phyloP scores from a whole-genome alignment of 176 grass and related monocot species.

The Canna indica region DNA sequence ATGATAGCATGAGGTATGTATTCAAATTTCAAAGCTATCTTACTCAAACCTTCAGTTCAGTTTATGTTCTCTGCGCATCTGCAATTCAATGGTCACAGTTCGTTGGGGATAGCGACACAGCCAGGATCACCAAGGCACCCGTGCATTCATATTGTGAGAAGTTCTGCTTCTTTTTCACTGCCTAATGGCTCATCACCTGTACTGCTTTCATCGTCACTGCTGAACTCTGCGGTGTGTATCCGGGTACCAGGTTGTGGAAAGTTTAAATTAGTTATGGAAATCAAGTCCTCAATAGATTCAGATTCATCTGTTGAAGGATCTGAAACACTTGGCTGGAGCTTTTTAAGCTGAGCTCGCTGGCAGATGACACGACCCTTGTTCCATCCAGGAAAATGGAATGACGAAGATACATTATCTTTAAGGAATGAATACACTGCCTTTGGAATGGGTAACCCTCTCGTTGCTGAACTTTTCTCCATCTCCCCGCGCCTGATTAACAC shows the following conservation, averaged over 20 bases:
- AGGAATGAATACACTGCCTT: constrained; percentile 70
- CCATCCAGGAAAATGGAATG: constrained; percentile 87
- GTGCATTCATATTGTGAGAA: constrained; percentile 45
- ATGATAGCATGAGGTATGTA: not conserved
- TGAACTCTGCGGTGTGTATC: constrained; percentile 34
- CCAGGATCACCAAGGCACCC: not conserved
- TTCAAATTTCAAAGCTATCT: not conserved
- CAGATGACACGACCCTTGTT: constrained; percentile 82
- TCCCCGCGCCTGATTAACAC: constrained; percentile 48
- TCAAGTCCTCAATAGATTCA: constrained; percentile 24
- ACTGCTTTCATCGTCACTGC: constrained; percentile 15
- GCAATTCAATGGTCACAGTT: not conserved
- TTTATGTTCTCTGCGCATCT: not conserved
- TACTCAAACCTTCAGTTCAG: not conserved
- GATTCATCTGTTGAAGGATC: constrained; percentile 14
- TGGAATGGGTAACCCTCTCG: constrained; percentile 56
- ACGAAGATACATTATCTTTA: constrained; percentile 52
- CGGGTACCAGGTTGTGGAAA: constrained; percentile 42
- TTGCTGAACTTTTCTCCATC: constrained; percentile 79
- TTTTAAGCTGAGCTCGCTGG: constrained; percentile 66
- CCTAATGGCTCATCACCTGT: constrained; percentile 4
- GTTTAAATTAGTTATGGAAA: constrained; percentile 31
- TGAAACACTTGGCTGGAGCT: constrained; percentile 35
- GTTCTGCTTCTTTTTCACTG: constrained; percentile 56
- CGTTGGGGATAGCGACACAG: not conserved